These are phyloP conservation scores for Rickenella mellea DNA, from an alignment of 768 basidiomycete species.

Conservation along the genomic window DNA sequence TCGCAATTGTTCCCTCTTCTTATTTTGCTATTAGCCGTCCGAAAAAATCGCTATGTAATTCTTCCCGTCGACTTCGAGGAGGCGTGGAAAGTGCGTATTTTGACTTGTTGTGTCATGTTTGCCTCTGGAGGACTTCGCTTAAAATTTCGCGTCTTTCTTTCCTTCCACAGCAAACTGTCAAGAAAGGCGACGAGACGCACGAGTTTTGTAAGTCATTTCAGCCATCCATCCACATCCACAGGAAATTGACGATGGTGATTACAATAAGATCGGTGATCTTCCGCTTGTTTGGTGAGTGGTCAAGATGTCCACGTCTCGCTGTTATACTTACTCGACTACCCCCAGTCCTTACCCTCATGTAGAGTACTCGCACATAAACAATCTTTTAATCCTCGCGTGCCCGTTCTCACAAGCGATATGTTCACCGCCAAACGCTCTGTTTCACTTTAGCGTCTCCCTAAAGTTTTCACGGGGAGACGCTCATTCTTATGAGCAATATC, in stretches of 20 bases:
- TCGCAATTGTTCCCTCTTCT: neutral
- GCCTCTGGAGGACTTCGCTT: constrained; percentile 20
- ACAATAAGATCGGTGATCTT: constrained; percentile 30
- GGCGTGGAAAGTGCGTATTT: constrained; percentile 87
- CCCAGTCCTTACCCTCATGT: neutral
- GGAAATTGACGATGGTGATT: neutral
- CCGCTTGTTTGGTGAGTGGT: neutral
- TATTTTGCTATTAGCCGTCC: constrained; percentile 53
- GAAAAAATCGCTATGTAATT: constrained; percentile 97
- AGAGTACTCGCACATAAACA: neutral
- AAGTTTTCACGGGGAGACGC: constrained; percentile 54
- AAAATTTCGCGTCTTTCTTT: constrained; percentile 22
- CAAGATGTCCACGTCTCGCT: neutral
- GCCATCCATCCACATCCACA: neutral
- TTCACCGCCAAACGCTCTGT: constrained; percentile 31
- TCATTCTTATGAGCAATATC: constrained; percentile 82
- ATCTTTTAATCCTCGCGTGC: too few species aligned
- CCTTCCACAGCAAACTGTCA: constrained; percentile 80
- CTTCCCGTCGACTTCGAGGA: constrained; percentile 97
- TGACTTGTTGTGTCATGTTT: constrained; percentile 28
- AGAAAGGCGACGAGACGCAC: constrained; percentile 90
- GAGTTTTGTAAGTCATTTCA: constrained; percentile 68
- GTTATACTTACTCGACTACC: neutral
- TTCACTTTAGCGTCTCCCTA: constrained; percentile 83
- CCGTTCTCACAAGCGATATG: too few species aligned